phyloP scores from a whole-genome alignment of 768 basidiomycete species.

The Boletus tylopilopsis region DNA sequence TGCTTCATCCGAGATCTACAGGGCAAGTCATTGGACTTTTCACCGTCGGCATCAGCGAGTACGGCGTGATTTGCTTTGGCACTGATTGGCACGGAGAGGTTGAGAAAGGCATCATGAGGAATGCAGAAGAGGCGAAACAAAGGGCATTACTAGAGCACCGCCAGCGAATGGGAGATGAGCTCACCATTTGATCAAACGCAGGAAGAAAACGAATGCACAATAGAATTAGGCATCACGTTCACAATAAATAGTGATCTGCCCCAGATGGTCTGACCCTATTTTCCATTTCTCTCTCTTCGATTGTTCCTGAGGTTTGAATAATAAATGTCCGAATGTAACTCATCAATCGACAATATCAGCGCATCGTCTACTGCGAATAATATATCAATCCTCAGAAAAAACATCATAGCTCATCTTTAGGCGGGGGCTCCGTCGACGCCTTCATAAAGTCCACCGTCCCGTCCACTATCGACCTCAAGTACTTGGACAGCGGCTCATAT shows the following conservation, averaged over 20 bases:
- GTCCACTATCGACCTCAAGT: constrained; percentile 67
- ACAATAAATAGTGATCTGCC: too few relatives aligned
- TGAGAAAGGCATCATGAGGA: constrained; percentile 36
- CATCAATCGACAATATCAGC: background rate
- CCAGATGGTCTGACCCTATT: background rate
- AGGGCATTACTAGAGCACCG: constrained; percentile 22
- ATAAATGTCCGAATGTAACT: background rate
- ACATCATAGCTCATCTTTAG: constrained; percentile 29
- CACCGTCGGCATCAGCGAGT: constrained; percentile 67
- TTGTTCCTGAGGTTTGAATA: background rate
- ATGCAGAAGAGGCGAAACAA: constrained; percentile 32
- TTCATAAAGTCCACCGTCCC: constrained; percentile 56
- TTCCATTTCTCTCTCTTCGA: background rate
- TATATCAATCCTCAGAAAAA: constrained; percentile 2
- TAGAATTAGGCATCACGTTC: background rate
- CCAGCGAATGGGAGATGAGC: constrained; percentile 5
- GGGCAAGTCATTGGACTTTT: constrained; percentile 75
- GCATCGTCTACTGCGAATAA: background rate
- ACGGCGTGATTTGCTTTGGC: constrained; percentile 52
- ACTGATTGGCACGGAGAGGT: constrained; percentile 50
- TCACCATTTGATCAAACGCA: constrained; percentile 16
- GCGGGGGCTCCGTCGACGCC: constrained; percentile 36
- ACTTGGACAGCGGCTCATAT: constrained; percentile 68
- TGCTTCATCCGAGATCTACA: constrained; percentile 23
- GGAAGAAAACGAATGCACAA: background rate